These are phyloP conservation scores for Withania somnifera DNA, from an alignment of 305 asterid species.

Conservation along the genomic window DNA sequence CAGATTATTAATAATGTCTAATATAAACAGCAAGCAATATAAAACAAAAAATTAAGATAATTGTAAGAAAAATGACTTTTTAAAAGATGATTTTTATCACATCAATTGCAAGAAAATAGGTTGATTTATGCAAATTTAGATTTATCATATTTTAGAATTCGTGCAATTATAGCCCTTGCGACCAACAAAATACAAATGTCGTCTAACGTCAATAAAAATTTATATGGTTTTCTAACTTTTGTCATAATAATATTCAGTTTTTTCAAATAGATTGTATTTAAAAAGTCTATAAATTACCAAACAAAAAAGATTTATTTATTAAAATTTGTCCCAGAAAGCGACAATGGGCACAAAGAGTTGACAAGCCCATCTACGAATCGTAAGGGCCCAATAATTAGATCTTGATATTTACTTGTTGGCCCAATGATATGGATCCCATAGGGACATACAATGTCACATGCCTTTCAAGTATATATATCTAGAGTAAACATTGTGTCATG, in stretches of 20 bases:
- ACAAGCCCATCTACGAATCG: not conserved
- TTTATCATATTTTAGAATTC: not conserved
- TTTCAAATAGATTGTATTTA: not conserved
- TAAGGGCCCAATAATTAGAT: conserved; percentile 26
- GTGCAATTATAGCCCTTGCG: not conserved
- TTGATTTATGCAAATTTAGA: not conserved
- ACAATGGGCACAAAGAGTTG: not conserved
- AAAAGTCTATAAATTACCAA: not conserved
- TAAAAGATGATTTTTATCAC: not conserved
- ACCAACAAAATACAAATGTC: not conserved
- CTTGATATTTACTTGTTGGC: conserved; percentile 1
- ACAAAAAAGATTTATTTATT: too few relatives aligned
- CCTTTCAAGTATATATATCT: conserved; percentile 15
- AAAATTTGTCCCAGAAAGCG: too few relatives aligned
- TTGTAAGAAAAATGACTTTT: not conserved
- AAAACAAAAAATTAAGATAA: not conserved
- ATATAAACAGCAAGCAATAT: not conserved
- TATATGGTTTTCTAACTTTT: not conserved
- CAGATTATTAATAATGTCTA: not conserved
- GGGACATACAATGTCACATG: conserved; percentile 34
- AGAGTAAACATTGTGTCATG: conserved; percentile 46
- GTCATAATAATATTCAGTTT: not conserved
- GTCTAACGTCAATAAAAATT: not conserved
- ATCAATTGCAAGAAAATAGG: too few relatives aligned
- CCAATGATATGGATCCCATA: conserved; percentile 21